phyloP scores from a whole-genome alignment of 306 rosid species.

The Mimosa pudica region DNA sequence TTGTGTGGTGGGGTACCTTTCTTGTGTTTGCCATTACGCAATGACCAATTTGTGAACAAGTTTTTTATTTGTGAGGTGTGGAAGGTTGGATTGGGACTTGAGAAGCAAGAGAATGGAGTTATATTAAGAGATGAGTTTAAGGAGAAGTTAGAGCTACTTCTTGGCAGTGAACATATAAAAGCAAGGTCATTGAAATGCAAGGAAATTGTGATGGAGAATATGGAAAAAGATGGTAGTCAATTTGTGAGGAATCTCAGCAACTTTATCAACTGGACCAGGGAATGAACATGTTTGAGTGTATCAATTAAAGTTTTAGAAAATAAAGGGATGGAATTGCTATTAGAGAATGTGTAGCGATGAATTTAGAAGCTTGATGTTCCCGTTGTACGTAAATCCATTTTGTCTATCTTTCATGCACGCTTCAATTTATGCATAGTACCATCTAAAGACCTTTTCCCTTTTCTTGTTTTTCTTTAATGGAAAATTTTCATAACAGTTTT shows the following conservation, averaged over 20 bases:
- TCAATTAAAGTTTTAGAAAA: not conserved
- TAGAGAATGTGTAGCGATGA: not conserved
- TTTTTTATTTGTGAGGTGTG: not conserved
- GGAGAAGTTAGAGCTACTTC: conserved; percentile 27
- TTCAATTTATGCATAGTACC: not conserved
- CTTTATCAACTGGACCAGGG: not conserved
- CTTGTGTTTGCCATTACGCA: not conserved
- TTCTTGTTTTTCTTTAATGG: too few relatives aligned
- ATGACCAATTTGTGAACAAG: not conserved
- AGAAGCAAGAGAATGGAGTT: conserved; percentile 14
- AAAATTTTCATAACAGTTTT: too few relatives aligned
- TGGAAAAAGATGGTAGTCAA: not conserved
- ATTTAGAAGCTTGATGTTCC: not conserved
- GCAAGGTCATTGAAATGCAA: conserved; percentile 21
- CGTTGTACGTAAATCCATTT: not conserved
- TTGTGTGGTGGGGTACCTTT: conserved; percentile 32
- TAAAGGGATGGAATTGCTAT: not conserved
- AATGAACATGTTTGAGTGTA: not conserved
- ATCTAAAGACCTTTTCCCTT: too few relatives aligned
- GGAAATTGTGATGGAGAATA: not conserved
- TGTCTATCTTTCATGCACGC: not conserved
- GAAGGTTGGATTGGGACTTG: conserved; percentile 31
- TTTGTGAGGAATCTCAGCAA: not conserved
- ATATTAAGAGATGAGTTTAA: conserved; percentile 29
- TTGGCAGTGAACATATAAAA: conserved; percentile 28